Conservation (phyloP, 202 grass and related monocot species). For the Bolboschoenoplectus hybrid region DNA sequence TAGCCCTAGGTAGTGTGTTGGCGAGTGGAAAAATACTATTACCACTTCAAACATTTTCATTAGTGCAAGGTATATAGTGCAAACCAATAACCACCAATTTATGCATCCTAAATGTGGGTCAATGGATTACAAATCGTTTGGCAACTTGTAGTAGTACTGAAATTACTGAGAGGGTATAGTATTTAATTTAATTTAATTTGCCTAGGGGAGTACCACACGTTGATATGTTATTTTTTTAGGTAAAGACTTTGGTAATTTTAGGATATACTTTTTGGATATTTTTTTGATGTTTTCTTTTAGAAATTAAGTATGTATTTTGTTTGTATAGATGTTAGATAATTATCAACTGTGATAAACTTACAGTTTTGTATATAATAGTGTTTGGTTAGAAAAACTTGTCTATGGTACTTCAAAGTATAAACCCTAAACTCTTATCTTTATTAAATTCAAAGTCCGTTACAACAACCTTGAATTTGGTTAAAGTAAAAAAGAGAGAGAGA, state of each 20-base stretch:
- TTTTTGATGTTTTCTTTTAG: not conserved
- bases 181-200: too few species aligned
- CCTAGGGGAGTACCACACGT: not conserved
- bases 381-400: too few species aligned
- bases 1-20: not conserved
- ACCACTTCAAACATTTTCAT: constrained; percentile 15
- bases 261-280: not conserved
- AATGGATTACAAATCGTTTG: constrained; percentile 20
- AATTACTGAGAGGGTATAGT: not conserved
- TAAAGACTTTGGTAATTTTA: too few species aligned
- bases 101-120: constrained; percentile 14
- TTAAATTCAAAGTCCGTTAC: too few species aligned
- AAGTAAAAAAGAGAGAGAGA: too few species aligned
- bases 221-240: not conserved
- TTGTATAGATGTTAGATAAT: too few species aligned
- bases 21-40: not conserved
- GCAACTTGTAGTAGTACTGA: not conserved
- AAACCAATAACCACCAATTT: constrained; percentile 16
- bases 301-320: not conserved
- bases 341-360: too few species aligned
- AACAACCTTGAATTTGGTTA: too few species aligned
- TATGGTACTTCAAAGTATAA: too few species aligned
- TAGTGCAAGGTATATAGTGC: not conserved
- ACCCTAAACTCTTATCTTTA: too few species aligned
- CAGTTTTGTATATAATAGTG: too few species aligned